phyloP scores from a whole-genome alignment of 169 alveolate species.

The Plasmodium gaboni region DNA sequence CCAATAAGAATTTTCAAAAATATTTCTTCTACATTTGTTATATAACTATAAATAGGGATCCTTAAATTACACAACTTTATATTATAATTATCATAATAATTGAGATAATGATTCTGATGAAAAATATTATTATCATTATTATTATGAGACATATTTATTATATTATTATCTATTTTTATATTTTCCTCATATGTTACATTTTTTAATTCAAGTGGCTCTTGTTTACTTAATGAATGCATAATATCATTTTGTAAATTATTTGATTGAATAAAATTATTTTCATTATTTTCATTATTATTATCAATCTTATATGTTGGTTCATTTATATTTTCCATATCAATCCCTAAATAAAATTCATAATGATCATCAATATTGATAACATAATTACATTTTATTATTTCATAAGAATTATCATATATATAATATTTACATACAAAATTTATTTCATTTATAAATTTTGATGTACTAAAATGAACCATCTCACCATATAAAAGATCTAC shows the following conservation, averaged over 20 bases:
- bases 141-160: not conserved
- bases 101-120: not conserved
- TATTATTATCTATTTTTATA: not conserved
- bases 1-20: conserved; percentile 30
- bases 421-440: conserved; percentile 35
- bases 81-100: not conserved
- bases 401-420: conserved; percentile 48
- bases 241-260: conserved; percentile 4
- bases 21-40: conserved; percentile 14
- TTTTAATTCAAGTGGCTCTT: not conserved
- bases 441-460: conserved; percentile 24
- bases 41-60: conserved; percentile 12
- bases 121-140: not conserved
- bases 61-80: conserved; percentile 7
- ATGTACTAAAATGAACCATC: conserved; percentile 17
- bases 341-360: conserved; percentile 6
- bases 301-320: not conserved
- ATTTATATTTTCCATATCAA: conserved; percentile 33
- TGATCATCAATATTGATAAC: not conserved
- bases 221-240: not conserved
- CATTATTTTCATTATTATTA: not conserved
- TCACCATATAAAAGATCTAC: conserved; percentile 30
- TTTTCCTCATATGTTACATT: not conserved
- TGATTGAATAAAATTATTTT: conserved; percentile 12
- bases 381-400: conserved; percentile 26